Evolutionary conservation across 73 alveolate genomes (phyloP), one percentile per base, ranked within the genome.

Genomic region (Paramecium octaurelia): DNA sequence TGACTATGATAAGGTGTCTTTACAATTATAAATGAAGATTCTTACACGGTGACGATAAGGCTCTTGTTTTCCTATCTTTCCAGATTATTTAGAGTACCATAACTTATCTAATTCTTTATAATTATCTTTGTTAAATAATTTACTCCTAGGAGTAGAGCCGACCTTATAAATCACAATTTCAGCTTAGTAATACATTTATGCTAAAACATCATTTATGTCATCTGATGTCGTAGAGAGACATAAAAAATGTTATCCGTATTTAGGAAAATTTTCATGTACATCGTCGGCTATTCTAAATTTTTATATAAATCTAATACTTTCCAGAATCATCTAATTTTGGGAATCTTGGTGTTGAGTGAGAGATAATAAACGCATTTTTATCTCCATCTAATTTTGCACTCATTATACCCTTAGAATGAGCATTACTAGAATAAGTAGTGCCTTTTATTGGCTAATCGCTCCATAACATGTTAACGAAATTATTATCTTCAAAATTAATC

Each of bases 311-410:
- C 4, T 40, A 40, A 21, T 73, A 73, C 87, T 73, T 6, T 2
- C 18, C 18, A 11, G 0, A 6, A 36, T 12, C 43, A 48, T 80
- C 35, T 11, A 80, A n/a, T 16, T 40, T 48, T n/a, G 91, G 91
- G 24, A 80, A 80, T 31, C 36, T 80, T 27, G 91, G 91, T 3
- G 91, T 44, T 40, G 91, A 80, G 23, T 80, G 91, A 20, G 46
- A 14, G 3, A 80, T 80, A n/a, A 80, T 12, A 23, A 80, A 80
- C 6, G 76, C 91, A 2, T 80, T 54, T 54, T 54, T 1, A 18
- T n/a, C n/a, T 1, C 77, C 91, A n/a, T 6, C 9, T 3, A 46
- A 23, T 16, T 27, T 16, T 20, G 91, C 91, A 10, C 76, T 44
- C 57, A 80, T 21, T 0, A 80, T 46, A 6, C 91, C 91, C 11